A percentile compares a stretch with the other conserved stretches of the same genome.
Conservation (phyloP, 2,329 filamentous ascomycete species). For the Penicillium sp. region DNA sequence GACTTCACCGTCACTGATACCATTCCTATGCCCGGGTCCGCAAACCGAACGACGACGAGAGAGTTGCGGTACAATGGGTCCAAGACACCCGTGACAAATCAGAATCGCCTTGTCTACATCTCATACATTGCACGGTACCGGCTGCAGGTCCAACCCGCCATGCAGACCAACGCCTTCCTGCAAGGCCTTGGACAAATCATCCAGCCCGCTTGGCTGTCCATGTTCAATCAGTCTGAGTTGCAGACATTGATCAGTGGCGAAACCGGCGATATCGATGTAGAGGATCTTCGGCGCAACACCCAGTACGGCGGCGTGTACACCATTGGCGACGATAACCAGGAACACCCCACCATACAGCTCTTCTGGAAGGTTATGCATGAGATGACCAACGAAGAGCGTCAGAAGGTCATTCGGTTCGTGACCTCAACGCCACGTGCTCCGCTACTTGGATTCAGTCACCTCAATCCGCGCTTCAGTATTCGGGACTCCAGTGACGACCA, state of each 20-base stretch:
- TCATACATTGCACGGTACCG: constrained; percentile 87
- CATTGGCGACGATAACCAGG: constrained; percentile 82
- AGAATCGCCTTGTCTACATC: constrained; percentile 92
- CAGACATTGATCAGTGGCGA: constrained; percentile 93
- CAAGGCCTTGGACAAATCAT: constrained; percentile 85
- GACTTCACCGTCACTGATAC: constrained; percentile 88
- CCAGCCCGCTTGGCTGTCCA: constrained; percentile 87
- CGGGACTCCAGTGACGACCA: constrained; percentile 78
- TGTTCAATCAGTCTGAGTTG: constrained; percentile 97
- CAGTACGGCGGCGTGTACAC: constrained; percentile 84
- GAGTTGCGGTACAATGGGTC: constrained; percentile 78
- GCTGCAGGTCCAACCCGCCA: constrained; percentile 73
- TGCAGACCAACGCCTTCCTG: constrained; percentile 86
- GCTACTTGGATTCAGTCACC: constrained; percentile 80
- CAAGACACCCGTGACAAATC: constrained; percentile 78
- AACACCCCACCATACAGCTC: constrained; percentile 80
- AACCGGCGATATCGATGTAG: constrained; percentile 79
- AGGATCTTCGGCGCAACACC: constrained; percentile 82
- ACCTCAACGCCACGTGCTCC: constrained; percentile 91
- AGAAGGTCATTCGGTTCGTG: constrained; percentile 92
- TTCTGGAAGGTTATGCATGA: constrained; percentile 89
- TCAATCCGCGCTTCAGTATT: constrained; percentile 87
- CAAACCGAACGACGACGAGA: constrained; percentile 65
- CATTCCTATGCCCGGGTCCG: constrained; percentile 54
- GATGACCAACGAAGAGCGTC: constrained; percentile 73